phyloP scores from a whole-genome alignment of 2,329 filamentous ascomycete species.

The Botryotinia calthae region DNA sequence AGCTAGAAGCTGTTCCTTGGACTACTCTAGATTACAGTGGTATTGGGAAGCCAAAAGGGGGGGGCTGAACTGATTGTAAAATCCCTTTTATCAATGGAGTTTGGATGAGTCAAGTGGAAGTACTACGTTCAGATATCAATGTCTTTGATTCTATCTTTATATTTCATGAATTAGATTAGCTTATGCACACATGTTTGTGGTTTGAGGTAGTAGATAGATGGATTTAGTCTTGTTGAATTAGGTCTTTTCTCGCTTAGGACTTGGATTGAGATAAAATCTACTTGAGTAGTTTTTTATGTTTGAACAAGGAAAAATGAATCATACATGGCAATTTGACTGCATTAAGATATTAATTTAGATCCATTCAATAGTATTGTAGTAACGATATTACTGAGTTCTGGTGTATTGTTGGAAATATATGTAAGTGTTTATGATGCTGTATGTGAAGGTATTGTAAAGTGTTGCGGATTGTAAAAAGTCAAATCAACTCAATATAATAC shows the following conservation, averaged over 20 bases:
- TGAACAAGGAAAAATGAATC: not conserved
- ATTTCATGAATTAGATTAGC: not conserved
- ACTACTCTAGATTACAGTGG: not conserved
- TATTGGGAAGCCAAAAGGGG: not conserved
- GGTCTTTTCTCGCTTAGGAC: not conserved
- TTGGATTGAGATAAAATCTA: not conserved
- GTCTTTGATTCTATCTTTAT: not conserved
- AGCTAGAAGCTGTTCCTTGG: not conserved
- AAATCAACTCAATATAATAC: not conserved
- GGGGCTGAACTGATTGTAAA: not conserved
- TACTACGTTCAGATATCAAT: not conserved
- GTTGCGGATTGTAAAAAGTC: not conserved
- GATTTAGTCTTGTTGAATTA: not conserved
- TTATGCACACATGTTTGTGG: not conserved
- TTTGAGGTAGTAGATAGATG: not conserved
- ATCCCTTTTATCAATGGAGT: not conserved
- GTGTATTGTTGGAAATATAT: not conserved
- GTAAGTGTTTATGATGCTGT: not conserved
- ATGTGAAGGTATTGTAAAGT: not conserved
- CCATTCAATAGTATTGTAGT: not conserved
- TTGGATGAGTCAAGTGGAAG: not conserved
- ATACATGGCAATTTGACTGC: not conserved
- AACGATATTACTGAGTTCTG: not conserved
- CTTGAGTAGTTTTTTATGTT: not conserved
- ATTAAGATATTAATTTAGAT: not conserved